phyloP scores from a whole-genome alignment of 306 rosid species.

The Lotus japonicus region DNA sequence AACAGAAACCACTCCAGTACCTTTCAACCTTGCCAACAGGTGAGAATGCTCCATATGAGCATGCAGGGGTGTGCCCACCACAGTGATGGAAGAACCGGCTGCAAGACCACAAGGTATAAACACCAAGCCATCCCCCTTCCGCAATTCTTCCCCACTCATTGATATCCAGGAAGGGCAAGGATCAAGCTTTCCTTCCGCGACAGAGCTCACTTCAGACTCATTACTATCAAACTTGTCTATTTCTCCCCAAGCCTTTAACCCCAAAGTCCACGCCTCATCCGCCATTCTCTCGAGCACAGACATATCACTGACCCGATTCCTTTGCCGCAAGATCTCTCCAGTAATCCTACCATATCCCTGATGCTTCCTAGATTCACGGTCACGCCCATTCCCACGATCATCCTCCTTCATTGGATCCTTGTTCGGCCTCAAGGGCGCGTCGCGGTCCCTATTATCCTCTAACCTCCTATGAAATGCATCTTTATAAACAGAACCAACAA shows the following conservation, averaged over 20 bases:
- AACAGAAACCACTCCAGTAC: conserved; percentile 56
- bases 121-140: conserved; percentile 66
- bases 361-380: conserved; percentile 28
- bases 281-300: conserved; percentile 86
- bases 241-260: conserved; percentile 68
- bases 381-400: conserved; percentile 30
- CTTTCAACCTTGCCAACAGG: conserved; percentile 45
- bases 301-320: conserved; percentile 46
- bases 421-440: conserved; percentile 61
- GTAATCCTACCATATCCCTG: conserved; percentile 67
- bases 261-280: conserved; percentile 95
- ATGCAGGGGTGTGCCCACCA: conserved; percentile 82
- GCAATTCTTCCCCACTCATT: conserved; percentile 56
- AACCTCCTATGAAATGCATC: conserved; percentile 70
- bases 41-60: conserved; percentile 80
- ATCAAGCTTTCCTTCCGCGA: conserved; percentile 57
- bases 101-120: conserved; percentile 98
- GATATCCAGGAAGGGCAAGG: conserved; percentile 95
- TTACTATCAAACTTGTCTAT: conserved; percentile 40
- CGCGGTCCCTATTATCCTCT: conserved; percentile 53
- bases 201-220: conserved; percentile 48
- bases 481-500: conserved; percentile 59
- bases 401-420: conserved; percentile 63
- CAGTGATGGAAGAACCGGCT: conserved; percentile 90
- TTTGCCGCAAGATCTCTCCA: conserved; percentile 43